These are phyloP conservation scores for Lithospermum erythrorhizon DNA, from an alignment of 257 asterid species.

Conservation along the genomic window DNA sequence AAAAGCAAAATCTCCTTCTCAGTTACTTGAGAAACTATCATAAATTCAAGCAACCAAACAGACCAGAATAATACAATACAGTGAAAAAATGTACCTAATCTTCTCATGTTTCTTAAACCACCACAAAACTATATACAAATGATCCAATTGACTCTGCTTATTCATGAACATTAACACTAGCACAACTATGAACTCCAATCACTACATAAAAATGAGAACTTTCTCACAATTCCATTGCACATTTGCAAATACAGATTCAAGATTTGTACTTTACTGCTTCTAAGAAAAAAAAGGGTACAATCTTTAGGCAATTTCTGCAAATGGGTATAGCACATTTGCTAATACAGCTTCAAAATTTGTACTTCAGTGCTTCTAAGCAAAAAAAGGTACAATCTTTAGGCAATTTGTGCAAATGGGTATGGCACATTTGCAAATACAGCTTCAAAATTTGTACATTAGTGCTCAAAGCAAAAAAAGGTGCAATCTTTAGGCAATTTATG, in stretches of 20 bases:
- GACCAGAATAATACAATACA: slow-evolving; percentile 33
- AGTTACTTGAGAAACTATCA: slow-evolving; percentile 40
- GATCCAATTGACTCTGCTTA: slow-evolving; percentile 42
- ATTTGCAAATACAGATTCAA: slow-evolving; percentile 13
- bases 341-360: slow-evolving; percentile 9
- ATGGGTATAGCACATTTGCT: slow-evolving; percentile 28
- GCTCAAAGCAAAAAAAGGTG: slow-evolving; percentile 14
- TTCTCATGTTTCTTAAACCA: slow-evolving; percentile 56
- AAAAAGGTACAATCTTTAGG: slow-evolving; percentile 24
- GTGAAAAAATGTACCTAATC: slow-evolving; percentile 42
- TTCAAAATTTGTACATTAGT: slow-evolving; percentile 11
- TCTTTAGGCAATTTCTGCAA: slow-evolving; percentile 23
- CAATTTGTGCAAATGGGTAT: slow-evolving; percentile 23
- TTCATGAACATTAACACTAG: slow-evolving; percentile 12
- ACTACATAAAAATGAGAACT: slow-evolving; percentile 15
- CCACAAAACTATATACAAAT: slow-evolving; percentile 56
- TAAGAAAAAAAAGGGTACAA: slow-evolving; percentile 16
- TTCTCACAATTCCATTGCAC: slow-evolving; percentile 10
- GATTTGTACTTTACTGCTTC: slow-evolving; percentile 8
- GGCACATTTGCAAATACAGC: slow-evolving; percentile 19
- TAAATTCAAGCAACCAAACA: slow-evolving; percentile 31
- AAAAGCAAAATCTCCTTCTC: slow-evolving; percentile 89
- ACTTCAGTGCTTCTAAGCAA: slow-evolving; percentile 11
- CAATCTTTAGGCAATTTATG: slow-evolving; percentile 25
- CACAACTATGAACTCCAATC: slow-evolving; percentile 11